Evolutionary conservation across 495 filamentous ascomycete species (phyloP), one percentile per base, ranked within the genome.

Genomic region (Rhypophila decipiens): DNA sequence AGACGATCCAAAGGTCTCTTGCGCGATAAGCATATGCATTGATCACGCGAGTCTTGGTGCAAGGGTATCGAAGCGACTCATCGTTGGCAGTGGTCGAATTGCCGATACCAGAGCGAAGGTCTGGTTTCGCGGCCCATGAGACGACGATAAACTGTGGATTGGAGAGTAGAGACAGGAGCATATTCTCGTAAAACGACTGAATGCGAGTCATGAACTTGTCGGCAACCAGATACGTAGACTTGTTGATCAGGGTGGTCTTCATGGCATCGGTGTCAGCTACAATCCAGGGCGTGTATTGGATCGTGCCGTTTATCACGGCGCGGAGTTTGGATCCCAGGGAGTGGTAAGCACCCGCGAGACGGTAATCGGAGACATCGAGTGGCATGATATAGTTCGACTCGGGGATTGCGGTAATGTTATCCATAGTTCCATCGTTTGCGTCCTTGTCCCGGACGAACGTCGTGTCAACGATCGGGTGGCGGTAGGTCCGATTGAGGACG

Each of bases 1-100:
- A 64, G 11, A 55, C 58, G 23, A 60, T 48, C 60, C 60, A 64
- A 29, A 64, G 42, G 29, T 59, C 57, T 7, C 58, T 44, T 0
- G 37, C 50, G 27, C 55, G 51, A 42, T 53, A 64, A 1, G 40
- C 36, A 44, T 60, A 64, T 2, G 54, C 56, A 36, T 57, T 61
- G 44, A 36, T 41, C 10, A 53, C 41, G 17, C 60, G 50, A 10
- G 53, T 51, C 31, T 44, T 52, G 24, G 20, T 43, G 46, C 60
- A 64, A 9, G 55, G 50, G 55, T 61, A 61, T 10, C n/a, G n/a
- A 15, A 53, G 47, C 2, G 10, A 15, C 9, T 39, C 39, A 23
- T 49, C 47, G 23, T 31, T 42, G 2, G 31, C 20, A 11, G 19
- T 19, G 12, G 27, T 44, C 2, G 15, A 18, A 42, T 43, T 44